These are phyloP conservation scores for Barbatosphaeria neglecta DNA, from an alignment of 495 filamentous ascomycete species.

Conservation along the genomic window DNA sequence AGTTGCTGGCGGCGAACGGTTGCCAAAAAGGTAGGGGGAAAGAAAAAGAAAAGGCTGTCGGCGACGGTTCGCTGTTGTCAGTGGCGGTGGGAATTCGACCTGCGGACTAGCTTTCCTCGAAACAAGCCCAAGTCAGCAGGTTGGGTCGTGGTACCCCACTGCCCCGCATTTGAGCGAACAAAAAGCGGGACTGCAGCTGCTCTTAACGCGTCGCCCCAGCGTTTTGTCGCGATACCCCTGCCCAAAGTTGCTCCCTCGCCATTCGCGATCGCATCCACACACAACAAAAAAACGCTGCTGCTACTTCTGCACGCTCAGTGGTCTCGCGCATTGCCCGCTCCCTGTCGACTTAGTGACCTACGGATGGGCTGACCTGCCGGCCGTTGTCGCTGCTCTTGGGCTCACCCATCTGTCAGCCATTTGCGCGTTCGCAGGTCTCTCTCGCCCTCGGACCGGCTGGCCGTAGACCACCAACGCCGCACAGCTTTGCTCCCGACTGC, in stretches of 20 bases:
- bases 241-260: conserved; percentile 1
- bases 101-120: no score
- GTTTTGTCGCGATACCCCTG: conserved; percentile 6
- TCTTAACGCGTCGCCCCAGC: conserved; percentile 3
- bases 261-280: neutral
- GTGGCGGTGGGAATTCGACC: no score
- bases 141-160: neutral
- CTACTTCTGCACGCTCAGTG: neutral
- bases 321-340: neutral
- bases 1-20: neutral
- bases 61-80: no score
- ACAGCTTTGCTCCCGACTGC: neutral
- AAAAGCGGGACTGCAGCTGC: conserved; percentile 2
- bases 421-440: neutral
- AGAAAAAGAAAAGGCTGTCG: no score
- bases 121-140: no score
- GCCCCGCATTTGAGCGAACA: neutral
- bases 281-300: neutral
- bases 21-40: neutral
- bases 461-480: no score
- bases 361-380: no score
- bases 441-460: conserved; percentile 12
- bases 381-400: no score
- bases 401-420: no score
- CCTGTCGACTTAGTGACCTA: neutral